Conservation (phyloP, 2,329 filamentous ascomycete species). For the Pseudogymnoascus sp. region DNA sequence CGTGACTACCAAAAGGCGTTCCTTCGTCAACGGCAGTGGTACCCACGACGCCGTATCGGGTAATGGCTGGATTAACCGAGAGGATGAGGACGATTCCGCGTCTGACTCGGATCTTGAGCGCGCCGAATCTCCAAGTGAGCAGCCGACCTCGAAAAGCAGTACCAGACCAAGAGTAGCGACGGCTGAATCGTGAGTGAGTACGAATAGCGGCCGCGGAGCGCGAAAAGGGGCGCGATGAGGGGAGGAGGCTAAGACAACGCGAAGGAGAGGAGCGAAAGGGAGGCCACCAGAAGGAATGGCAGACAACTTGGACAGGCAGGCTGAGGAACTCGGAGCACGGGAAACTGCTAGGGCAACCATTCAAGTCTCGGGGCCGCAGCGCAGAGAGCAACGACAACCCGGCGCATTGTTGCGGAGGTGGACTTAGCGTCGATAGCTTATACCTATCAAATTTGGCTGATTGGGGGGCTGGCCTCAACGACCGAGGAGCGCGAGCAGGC, state of each 20-base stretch:
- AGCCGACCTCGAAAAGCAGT: constrained; percentile 71
- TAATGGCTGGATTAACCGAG: constrained; percentile 49
- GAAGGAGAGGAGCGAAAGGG: constrained; percentile 62
- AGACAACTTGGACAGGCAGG: constrained; percentile 80
- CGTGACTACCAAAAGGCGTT: constrained; percentile 66
- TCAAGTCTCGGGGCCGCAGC: constrained; percentile 90
- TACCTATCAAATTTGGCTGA: constrained; percentile 67
- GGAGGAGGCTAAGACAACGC: constrained; percentile 69
- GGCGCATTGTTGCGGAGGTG: constrained; percentile 84
- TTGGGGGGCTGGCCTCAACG: constrained; percentile 62
- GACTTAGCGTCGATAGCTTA: constrained; percentile 63
- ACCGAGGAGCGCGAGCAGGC: constrained; percentile 83
- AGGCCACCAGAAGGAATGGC: constrained; percentile 78
- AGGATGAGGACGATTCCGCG: constrained; percentile 82
- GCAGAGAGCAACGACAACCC: constrained; percentile 47
- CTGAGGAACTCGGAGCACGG: constrained; percentile 54
- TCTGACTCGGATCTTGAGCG: constrained; percentile 78
- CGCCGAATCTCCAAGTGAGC: constrained; percentile 64
- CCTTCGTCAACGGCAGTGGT: constrained; percentile 73
- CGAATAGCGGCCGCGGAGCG: constrained; percentile 78
- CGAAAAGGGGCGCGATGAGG: constrained; percentile 71
- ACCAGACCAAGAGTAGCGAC: constrained; percentile 78
- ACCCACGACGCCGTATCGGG: constrained; percentile 48
- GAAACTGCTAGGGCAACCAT: constrained; percentile 50
- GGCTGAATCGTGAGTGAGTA: constrained; percentile 81